Evolutionary conservation across 2,329 filamentous ascomycete species (phyloP).

Genomic region (Diaporthe batatas): DNA sequence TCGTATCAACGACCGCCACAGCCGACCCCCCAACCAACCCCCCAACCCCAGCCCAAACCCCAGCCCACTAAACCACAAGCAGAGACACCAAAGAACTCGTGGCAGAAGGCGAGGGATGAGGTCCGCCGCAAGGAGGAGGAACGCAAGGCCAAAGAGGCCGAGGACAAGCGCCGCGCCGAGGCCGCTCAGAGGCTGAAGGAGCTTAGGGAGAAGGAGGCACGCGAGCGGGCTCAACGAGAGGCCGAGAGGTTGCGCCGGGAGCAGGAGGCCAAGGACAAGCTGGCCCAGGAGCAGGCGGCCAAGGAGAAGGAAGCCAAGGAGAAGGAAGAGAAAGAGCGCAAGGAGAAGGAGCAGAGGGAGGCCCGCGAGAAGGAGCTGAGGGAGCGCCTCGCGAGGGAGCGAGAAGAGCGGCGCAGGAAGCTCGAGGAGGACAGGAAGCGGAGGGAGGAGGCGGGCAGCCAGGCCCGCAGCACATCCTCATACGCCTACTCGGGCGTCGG

Average conservation of each 20-base stretch:
- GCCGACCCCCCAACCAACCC: conserved; percentile 37
- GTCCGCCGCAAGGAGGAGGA: conserved; percentile 74
- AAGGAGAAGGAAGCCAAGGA: conserved; percentile 55
- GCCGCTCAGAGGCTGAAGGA: conserved; percentile 65
- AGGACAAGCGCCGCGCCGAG: conserved; percentile 71
- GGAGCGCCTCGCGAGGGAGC: conserved; percentile 43
- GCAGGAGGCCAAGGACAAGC: conserved; percentile 52
- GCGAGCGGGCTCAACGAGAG: conserved; percentile 56
- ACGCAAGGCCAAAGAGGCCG: conserved; percentile 71
- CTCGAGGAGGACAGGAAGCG: conserved; percentile 51
- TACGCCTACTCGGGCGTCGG: conserved; percentile 76
- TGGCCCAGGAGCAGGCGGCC: conserved; percentile 54
- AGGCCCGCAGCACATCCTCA: conserved; percentile 61
- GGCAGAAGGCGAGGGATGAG: conserved; percentile 79
- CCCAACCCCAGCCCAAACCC: conserved; percentile 44
- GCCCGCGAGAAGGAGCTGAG: conserved; percentile 50
- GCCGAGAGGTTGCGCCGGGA: conserved; percentile 37
- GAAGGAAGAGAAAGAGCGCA: conserved; percentile 52
- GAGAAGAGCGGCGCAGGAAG: conserved; percentile 43
- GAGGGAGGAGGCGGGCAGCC: conserved; percentile 51
- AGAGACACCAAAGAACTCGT: conserved; percentile 63
- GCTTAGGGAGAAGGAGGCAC: conserved; percentile 68
- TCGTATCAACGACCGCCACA: conserved; percentile 46
- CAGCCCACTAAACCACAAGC: conserved; percentile 44
- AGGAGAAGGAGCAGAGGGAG: conserved; percentile 50